Base-by-base conservation (phyloP, 371 early-diverging fungal species). In the Zychaea mexicana region DNA sequence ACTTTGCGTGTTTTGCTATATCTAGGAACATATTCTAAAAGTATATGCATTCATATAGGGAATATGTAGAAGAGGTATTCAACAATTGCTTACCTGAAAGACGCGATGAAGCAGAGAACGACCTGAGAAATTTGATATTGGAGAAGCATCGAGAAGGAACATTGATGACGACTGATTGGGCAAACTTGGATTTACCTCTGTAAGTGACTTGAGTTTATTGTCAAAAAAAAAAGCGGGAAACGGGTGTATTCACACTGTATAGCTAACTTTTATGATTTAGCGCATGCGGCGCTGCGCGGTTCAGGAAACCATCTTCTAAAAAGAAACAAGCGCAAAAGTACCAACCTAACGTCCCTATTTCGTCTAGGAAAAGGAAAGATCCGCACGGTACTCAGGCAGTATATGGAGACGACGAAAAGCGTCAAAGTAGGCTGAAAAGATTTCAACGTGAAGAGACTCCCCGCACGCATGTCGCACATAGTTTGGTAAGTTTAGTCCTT, bases 91-190 rank as follows among this genome's bases (percentile, higher is more conserved):
- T 74, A 13, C 71, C 67, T n/a, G 81, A 82, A 33, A 74, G 79
- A 30, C 71, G 84, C 13, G 85, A 84, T 60, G 69, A 65, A 26
- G 89, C 83, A 8, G 84, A 89, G 56, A 45, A 57, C 24, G 78
- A 88, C 46, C 61, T 92, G 31, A 83, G 82, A 60, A 69, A 72
- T 15, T 42, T 92, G 42, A 90, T 92, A 31, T 69, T 72, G 8
- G 79, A 80, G 36, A 75, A 79, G 38, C 85, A 81, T 67, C 66
- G 57, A 26, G 75, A 79, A 31, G 81, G 83, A 19, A 77, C 77
- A 17, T 57, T 92, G 12, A 67, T 82, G 65, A 81, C 83, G 0
- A 82, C 86, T 0, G 87, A 90, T 60, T 92, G 93, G 93, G 83
- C 66, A 13, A 72, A 81, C 32, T 84, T 88, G 85, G 77, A 78